Evolutionary conservation across 768 basidiomycete genomes (phyloP), one percentile per base, ranked within the genome.

Genomic region (Auricularia sp.): DNA sequence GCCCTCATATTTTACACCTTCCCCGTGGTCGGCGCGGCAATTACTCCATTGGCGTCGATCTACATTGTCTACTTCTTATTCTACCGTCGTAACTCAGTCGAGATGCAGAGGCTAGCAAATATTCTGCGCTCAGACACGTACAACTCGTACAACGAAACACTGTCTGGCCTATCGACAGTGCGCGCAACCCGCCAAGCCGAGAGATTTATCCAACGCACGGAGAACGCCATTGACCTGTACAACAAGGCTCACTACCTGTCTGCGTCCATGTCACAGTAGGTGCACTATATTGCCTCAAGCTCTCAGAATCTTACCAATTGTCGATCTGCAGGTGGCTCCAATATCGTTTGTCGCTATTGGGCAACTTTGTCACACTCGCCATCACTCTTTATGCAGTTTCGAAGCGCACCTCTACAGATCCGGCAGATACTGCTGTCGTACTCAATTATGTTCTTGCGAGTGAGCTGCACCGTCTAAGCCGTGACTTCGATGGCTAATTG

Each of bases 351-450:
- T 88, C 90, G 65, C 73, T 88, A 33, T 82, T 88, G 34, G 86
- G 83, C 1, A 87, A 88, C 69, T 66, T 85, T 18, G 73, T 91
- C 14, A 78, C 90, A 29, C 77, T 90, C 21, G 86, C 86, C 1
- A 87, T 92, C 58, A 84, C 78, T 2, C 73, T 91, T 13, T 89
- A 90, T 71, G 87, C 85, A 1, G 83, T 84, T 14, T 82, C 83
- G 2, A 84, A 85, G 71, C 75, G 86, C 16, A 75, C 77, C 44
- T 73, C 79, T 0, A 81, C 85, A 35, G 78, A 82, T 67, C 85
- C 88, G 7, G 75, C 85, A 11, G 85, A 84, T 70, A 81, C 86
- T 64, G 83, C 87, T n/a, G 83, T 86, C 0, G 85, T 86, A 1
- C 68, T 88, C 24, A 78, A 81, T 0, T 88, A 86, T 69, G 78